These are phyloP conservation scores for Malassezia brasiliensis DNA, from an alignment of 1,284 basidiomycete genomes.

Conservation along the genomic window DNA sequence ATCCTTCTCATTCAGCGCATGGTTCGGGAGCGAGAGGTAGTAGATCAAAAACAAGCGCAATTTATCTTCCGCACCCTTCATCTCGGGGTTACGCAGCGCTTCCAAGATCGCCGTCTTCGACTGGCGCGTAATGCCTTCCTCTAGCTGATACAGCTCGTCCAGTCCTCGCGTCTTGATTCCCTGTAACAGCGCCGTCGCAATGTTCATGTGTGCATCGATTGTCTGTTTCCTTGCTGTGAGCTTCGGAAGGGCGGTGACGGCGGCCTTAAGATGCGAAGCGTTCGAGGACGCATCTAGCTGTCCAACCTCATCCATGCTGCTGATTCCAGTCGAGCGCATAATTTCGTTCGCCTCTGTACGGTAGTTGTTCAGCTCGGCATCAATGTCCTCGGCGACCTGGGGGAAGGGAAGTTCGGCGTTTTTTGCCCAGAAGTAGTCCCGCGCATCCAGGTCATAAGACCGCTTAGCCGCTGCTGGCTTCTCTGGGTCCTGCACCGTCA, in stretches of 20 bases:
- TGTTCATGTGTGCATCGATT: constrained; percentile 98
- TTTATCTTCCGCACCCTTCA: constrained; percentile 58
- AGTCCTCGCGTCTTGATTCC: constrained; percentile 90
- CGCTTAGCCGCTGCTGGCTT: constrained; percentile 22
- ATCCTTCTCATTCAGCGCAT: constrained; percentile 71
- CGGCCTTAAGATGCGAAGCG: constrained; percentile 88
- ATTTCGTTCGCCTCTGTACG: constrained; percentile 95
- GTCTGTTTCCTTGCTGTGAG: constrained; percentile 91
- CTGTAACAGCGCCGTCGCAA: constrained; percentile 87
- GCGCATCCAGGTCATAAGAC: constrained; percentile 83
- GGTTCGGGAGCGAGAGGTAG: constrained; percentile 76
- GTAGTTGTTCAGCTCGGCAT: constrained; percentile 78
- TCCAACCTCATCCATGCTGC: constrained; percentile 80
- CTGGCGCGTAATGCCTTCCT: constrained; percentile 67
- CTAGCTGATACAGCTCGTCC: constrained; percentile 91
- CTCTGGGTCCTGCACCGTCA: constrained; percentile 57
- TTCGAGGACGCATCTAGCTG: constrained; percentile 69
- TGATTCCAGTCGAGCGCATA: constrained; percentile 88
- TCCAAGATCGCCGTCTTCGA: constrained; percentile 63
- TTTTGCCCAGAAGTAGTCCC: constrained; percentile 98
- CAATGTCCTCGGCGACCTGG: constrained; percentile 95
- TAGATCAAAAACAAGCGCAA: constrained; percentile 86
- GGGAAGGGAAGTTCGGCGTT: constrained; percentile 95
- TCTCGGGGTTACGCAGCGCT: constrained; percentile 54
- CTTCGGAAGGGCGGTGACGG: constrained; percentile 95